A percentile compares a stretch with the other conserved stretches of the same genome.
phyloP scores from a whole-genome alignment of 1,139 yeast species.

The Suhomyces coccinellae region DNA sequence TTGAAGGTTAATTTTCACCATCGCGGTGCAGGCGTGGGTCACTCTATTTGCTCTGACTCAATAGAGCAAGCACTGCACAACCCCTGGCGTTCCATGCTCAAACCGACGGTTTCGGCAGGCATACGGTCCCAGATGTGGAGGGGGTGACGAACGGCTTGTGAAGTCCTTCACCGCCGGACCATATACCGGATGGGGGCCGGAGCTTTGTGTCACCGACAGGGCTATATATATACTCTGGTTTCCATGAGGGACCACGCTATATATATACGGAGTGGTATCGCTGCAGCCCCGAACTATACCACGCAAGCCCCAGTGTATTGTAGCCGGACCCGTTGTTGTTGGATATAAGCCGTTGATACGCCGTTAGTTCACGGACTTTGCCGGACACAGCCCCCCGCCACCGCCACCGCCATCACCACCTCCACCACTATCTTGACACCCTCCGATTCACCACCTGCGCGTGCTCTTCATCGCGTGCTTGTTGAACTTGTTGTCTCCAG shows the following conservation, averaged over 20 bases:
- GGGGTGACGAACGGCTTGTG: conserved; percentile 9
- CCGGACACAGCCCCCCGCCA: too few relatives aligned
- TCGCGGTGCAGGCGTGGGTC: conserved; percentile 2
- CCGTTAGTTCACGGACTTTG: too few relatives aligned
- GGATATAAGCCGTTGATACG: too few relatives aligned
- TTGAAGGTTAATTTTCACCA: conserved; percentile 3
- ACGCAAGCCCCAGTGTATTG: too few relatives aligned
- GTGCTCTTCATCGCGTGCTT: too few relatives aligned
- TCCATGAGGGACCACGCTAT: too few relatives aligned
- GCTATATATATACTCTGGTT: background rate
- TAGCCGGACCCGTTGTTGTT: too few relatives aligned
- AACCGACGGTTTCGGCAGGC: conserved; percentile 1
- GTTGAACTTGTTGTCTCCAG: too few relatives aligned
- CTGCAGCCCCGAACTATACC: too few relatives aligned
- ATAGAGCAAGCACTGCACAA: conserved; percentile 1
- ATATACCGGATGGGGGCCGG: conserved; percentile 1
- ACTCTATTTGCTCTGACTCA: conserved; percentile 2
- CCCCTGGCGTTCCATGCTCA: background rate
- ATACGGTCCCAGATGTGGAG: background rate
- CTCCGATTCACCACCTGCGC: too few relatives aligned
- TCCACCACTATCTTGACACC: too few relatives aligned
- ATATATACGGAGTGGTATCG: background rate
- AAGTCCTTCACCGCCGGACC: background rate
- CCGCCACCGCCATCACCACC: too few relatives aligned
- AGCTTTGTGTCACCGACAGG: background rate